These are phyloP conservation scores for Eutrema yunnanense DNA, from an alignment of 345 rosid species.

Conservation along the genomic window DNA sequence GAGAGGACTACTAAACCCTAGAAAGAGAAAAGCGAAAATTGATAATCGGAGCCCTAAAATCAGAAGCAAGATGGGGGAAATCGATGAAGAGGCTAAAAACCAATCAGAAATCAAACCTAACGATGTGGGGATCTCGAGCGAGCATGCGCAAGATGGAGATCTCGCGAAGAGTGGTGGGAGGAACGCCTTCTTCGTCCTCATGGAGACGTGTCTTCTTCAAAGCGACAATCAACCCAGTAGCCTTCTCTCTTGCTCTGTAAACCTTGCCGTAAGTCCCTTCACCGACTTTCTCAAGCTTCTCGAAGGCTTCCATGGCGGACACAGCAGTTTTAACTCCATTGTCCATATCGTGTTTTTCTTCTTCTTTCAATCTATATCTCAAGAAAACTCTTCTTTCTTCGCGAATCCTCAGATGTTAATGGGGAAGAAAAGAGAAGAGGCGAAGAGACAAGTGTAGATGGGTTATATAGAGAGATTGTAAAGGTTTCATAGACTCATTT, in stretches of 20 bases:
- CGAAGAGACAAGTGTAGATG: neutral
- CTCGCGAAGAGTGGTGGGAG: conserved; percentile 98
- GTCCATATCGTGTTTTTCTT: conserved; percentile 32
- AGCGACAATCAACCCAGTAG: conserved; percentile 86
- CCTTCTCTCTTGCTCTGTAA: conserved; percentile 89
- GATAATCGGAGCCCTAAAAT: neutral
- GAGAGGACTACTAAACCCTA: neutral
- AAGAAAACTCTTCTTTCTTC: neutral
- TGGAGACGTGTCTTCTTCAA: conserved; percentile 98
- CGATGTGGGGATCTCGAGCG: conserved; percentile 90
- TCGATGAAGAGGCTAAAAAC: neutral
- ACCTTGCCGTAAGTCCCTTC: conserved; percentile 98
- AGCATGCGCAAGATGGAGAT: conserved; percentile 98
- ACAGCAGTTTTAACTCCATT: conserved; percentile 21
- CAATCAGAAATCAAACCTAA: conserved; percentile 35
- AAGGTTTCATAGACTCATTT: neutral
- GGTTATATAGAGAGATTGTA: neutral
- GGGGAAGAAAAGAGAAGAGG: conserved; percentile 9
- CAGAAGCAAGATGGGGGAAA: neutral
- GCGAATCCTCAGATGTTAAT: neutral
- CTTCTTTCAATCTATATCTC: neutral
- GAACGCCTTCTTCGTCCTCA: conserved; percentile 97
- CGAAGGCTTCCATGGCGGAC: conserved; percentile 86
- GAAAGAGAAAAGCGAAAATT: neutral
- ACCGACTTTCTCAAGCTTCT: conserved; percentile 97